Evolutionary conservation across 2,329 filamentous ascomycete genomes (phyloP).

Genomic region (Aspergillus texensis): DNA sequence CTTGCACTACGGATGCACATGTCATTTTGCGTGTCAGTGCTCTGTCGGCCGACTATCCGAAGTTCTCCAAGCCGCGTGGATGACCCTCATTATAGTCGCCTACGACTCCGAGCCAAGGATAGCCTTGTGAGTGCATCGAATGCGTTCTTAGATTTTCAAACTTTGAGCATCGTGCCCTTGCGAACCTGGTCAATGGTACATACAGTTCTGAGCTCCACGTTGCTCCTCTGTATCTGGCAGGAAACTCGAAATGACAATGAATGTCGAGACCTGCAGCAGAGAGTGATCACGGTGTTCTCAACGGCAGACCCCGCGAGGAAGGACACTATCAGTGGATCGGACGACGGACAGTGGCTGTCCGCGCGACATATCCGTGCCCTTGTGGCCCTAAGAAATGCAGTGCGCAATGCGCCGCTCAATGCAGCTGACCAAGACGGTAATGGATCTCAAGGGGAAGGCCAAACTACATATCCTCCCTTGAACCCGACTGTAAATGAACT

Average conservation of each 20-base stretch:
- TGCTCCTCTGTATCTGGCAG: slow-evolving; percentile 39
- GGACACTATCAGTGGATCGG: slow-evolving; percentile 16
- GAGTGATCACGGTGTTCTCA: slow-evolving; percentile 35
- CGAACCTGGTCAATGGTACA: slow-evolving; percentile 40
- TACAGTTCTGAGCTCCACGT: slow-evolving; percentile 35
- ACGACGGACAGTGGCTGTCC: slow-evolving; percentile 32
- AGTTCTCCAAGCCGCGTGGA: slow-evolving; percentile 9
- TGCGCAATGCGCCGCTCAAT: slow-evolving; percentile 19
- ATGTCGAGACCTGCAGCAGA: slow-evolving; percentile 32
- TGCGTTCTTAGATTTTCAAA: slow-evolving; percentile 37
- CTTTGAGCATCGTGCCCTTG: slow-evolving; percentile 33
- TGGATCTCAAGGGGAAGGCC: neutral
- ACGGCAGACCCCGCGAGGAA: slow-evolving; percentile 18
- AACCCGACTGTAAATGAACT: neutral
- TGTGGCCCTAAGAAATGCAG: slow-evolving; percentile 27
- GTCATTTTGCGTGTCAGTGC: slow-evolving; percentile 58
- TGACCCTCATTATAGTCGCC: slow-evolving; percentile 12
- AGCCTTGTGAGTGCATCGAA: slow-evolving; percentile 32
- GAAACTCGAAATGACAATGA: slow-evolving; percentile 34
- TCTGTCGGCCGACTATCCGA: slow-evolving; percentile 60
- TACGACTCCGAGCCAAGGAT: slow-evolving; percentile 27
- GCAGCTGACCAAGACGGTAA: slow-evolving; percentile 9
- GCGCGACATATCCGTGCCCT: slow-evolving; percentile 33
- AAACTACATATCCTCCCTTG: neutral
- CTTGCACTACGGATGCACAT: slow-evolving; percentile 59